Evolutionary conservation across 2,329 filamentous ascomycete species (phyloP).

Genomic region (Aspergillus persii): DNA sequence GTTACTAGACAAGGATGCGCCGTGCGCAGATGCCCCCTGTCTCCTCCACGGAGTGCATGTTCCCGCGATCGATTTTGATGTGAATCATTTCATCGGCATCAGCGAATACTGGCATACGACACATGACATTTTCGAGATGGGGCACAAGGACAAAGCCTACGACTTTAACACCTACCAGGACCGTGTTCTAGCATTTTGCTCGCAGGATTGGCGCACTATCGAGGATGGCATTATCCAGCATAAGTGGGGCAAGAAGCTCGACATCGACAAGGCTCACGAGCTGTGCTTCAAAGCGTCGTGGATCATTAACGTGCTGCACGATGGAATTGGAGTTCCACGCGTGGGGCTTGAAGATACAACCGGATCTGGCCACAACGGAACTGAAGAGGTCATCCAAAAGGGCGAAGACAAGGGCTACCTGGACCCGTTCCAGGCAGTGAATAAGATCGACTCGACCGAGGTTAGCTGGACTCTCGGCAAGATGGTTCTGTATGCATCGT

Average conservation of each 20-base stretch:
- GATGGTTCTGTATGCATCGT: conserved; percentile 91
- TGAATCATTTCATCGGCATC: conserved; percentile 96
- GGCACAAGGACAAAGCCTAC: conserved; percentile 75
- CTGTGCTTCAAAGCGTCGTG: conserved; percentile 98
- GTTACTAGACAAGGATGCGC: conserved; percentile 81
- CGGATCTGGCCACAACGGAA: conserved; percentile 62
- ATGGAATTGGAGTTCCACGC: conserved; percentile 90
- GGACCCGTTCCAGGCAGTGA: conserved; percentile 85
- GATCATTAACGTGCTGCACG: conserved; percentile 94
- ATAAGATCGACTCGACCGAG: conserved; percentile 88
- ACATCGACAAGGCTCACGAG: conserved; percentile 71
- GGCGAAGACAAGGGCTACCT: conserved; percentile 73
- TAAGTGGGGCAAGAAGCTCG: conserved; percentile 73
- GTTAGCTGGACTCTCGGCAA: conserved; percentile 97
- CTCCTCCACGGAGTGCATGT: conserved; percentile 88
- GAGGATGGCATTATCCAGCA: conserved; percentile 61
- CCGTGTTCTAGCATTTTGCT: conserved; percentile 81
- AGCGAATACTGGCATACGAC: conserved; percentile 99
- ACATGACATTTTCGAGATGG: conserved; percentile 83
- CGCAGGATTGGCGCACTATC: conserved; percentile 76
- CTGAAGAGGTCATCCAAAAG: conserved; percentile 65
- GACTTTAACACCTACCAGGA: conserved; percentile 87
- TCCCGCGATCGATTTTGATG: conserved; percentile 91
- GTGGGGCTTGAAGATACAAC: conserved; percentile 69
- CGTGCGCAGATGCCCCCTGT: conserved; percentile 80